Percentiles rank a stretch among this genome's conserved stretches.
Evolutionary conservation across 2,329 filamentous ascomycete genomes (phyloP).

Genomic region (Paecilomyces sp.): DNA sequence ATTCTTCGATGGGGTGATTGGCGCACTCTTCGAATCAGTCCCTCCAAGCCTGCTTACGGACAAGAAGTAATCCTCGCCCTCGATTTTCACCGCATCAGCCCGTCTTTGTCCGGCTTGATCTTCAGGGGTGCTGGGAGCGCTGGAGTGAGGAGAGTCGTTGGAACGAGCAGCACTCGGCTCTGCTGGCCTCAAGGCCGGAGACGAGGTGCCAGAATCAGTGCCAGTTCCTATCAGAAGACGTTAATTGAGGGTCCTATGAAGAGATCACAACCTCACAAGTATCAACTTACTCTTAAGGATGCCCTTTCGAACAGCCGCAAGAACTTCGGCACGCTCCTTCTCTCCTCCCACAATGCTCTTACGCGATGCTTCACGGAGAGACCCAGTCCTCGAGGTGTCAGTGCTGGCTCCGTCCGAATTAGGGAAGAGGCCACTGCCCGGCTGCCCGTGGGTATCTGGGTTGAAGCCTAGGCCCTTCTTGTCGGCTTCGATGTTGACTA

Average conservation of each 20-base stretch:
- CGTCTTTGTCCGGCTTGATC: slow-evolving; percentile 59
- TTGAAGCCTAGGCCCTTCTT: slow-evolving; percentile 76
- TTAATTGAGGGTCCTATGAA: background rate
- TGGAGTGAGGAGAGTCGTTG: slow-evolving; percentile 74
- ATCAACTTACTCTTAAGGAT: slow-evolving; percentile 75
- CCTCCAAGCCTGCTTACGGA: slow-evolving; percentile 62
- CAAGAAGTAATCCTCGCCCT: slow-evolving; percentile 85
- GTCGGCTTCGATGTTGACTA: slow-evolving; percentile 93
- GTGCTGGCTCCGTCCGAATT: slow-evolving; percentile 76
- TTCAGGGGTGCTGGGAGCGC: slow-evolving; percentile 82
- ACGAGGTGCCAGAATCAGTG: slow-evolving; percentile 58
- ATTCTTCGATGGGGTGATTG: slow-evolving; percentile 61
- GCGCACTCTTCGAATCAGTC: slow-evolving; percentile 71
- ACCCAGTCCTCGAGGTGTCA: slow-evolving; percentile 46
- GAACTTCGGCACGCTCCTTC: slow-evolving; percentile 79
- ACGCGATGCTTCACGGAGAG: slow-evolving; percentile 36
- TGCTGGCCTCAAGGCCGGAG: slow-evolving; percentile 58
- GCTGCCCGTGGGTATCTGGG: slow-evolving; percentile 54
- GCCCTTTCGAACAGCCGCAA: slow-evolving; percentile 88
- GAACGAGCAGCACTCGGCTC: slow-evolving; percentile 54
- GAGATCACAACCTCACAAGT: background rate
- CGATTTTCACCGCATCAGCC: slow-evolving; percentile 64
- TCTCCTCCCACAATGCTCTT: slow-evolving; percentile 91
- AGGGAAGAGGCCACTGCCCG: slow-evolving; percentile 64
- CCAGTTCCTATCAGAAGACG: slow-evolving; percentile 30